Evolutionary conservation across 2,329 filamentous ascomycete species (phyloP).

Genomic region (Cytospora piceicola): DNA sequence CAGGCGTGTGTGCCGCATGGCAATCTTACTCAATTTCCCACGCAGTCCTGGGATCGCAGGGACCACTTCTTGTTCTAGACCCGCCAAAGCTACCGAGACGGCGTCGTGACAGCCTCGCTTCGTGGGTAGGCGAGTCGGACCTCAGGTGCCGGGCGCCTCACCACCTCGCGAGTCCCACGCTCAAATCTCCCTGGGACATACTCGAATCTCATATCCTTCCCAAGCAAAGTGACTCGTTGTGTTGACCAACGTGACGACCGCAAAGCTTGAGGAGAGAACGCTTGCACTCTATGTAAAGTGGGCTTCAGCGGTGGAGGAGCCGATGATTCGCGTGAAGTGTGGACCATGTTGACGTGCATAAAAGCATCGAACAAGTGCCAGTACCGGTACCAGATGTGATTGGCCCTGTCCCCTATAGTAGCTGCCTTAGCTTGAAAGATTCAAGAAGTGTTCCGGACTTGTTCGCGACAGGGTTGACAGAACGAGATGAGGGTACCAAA

Average conservation of each 20-base stretch:
- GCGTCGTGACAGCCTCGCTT: slow-evolving; percentile 4
- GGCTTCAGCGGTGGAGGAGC: not conserved
- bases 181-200: not conserved
- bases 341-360: not conserved
- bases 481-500: not conserved
- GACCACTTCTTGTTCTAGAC: not conserved
- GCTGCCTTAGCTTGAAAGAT: not conserved
- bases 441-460: not conserved
- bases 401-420: not conserved
- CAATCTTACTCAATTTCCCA: not conserved
- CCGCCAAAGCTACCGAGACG: not conserved
- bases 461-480: not conserved
- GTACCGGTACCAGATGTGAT: not conserved
- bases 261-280: not conserved
- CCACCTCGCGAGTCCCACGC: not conserved
- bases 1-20: not conserved
- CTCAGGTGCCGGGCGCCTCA: not conserved
- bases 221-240: not conserved
- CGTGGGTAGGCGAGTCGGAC: not conserved
- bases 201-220: not conserved
- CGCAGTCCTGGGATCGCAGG: not conserved
- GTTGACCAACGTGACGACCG: not conserved
- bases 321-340: not conserved
- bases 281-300: not conserved
- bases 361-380: not conserved